phyloP scores from a whole-genome alignment of 2,329 filamentous ascomycete genomes.

The Ceratocystis huliohia region DNA sequence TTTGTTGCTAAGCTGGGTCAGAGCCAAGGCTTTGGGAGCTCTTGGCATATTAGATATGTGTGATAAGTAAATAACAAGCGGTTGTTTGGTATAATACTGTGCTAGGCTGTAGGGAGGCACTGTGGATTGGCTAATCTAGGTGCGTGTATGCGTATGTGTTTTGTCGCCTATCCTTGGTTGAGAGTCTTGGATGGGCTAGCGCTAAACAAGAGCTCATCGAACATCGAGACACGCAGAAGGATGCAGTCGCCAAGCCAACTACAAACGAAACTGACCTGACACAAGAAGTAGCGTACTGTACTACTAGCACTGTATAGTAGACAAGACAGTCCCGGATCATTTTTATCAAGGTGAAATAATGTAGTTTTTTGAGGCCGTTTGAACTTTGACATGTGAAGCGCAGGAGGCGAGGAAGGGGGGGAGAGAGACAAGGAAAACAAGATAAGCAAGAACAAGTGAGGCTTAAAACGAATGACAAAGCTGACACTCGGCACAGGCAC shows the following conservation, averaged over 20 bases:
- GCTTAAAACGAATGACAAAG: neutral
- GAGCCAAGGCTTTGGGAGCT: constrained; percentile 2
- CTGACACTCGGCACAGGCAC: constrained; percentile 1
- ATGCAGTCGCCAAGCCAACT: constrained; percentile 9
- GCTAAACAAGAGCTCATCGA: neutral
- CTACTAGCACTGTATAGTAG: neutral
- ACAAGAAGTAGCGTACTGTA: neutral
- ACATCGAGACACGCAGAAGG: neutral
- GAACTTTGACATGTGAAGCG: neutral
- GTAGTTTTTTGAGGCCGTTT: neutral
- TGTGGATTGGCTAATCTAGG: too few species aligned
- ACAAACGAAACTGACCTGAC: constrained; percentile 5
- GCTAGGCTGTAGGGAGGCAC: neutral
- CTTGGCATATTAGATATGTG: constrained; percentile 1
- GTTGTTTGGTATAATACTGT: too few species aligned
- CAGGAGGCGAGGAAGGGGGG: neutral
- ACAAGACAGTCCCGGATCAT: neutral
- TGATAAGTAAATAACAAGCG: neutral
- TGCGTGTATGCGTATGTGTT: neutral
- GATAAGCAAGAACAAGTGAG: neutral
- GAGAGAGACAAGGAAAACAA: constrained; percentile 1
- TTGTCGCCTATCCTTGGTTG: neutral
- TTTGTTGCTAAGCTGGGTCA: neutral
- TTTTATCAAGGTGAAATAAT: neutral
- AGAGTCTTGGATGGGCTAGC: neutral